Evolutionary conservation across 2,329 filamentous ascomycete species (phyloP), one percentile per base, ranked within the genome.

Genomic region (Penicillium occitanis): DNA sequence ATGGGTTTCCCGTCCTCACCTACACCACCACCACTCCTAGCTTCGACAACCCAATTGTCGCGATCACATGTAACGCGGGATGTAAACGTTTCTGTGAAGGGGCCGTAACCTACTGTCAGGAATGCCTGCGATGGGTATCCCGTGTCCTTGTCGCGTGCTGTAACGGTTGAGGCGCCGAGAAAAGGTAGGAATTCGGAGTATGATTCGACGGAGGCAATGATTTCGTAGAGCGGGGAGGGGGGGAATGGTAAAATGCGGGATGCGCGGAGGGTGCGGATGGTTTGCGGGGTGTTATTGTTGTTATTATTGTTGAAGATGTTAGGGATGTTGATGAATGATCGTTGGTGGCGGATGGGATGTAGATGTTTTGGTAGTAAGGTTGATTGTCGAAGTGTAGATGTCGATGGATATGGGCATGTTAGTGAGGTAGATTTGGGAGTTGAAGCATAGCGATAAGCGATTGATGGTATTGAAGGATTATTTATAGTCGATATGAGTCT

Each of bases 151-250:
- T 91, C 90, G 86, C 90, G 92, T 66, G 84, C 83, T 1, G 92
- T 97, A 48, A 98, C 92, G 68, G 84, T 85, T 44, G 91, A 93
- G 55, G 83, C 83, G 51, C 87, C 86, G 80, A 94, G 96, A 85
- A 96, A 97, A 11, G 95, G 95, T n/a, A 99, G 87, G 83, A 98
- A 99, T 70, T 83, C 77, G 44, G 85, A 83, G 86, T 99, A 99
- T 69, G 87, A 88, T 77, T 92, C 87, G 70, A 99, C 88, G 78
- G 97, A 92, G 80, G 93, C 88, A 77, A 99, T 93, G 64, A 97
- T 86, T 70, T 84, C 83, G 86, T 95, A 99, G 71, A 99, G 88
- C 1, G 87, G 83, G 4, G 79, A 73, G 37, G 88, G 82, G 0
- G 88, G 81, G 82, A 96, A 96, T 14, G 91, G 90, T 14, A 98